Percentiles rank a stretch among this genome's conserved stretches.
Conservation (phyloP, 352 stramenopile genomes). For the Phytophthora rubi region DNA sequence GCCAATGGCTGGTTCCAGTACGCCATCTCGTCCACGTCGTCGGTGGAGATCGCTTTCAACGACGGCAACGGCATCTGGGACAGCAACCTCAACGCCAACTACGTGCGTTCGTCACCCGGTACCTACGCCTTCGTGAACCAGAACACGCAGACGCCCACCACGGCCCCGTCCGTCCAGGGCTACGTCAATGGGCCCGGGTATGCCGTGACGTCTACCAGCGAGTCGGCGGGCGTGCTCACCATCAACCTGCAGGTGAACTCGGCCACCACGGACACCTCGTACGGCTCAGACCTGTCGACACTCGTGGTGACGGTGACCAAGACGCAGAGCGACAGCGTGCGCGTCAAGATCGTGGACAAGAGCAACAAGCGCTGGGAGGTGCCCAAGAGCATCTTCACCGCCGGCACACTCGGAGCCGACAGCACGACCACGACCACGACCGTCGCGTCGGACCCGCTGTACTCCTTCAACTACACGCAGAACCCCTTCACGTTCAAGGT, state of each 20-base stretch:
- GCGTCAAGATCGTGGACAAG: slow-evolving; percentile 63
- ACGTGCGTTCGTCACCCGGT: slow-evolving; percentile 38
- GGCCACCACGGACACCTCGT: slow-evolving; percentile 23
- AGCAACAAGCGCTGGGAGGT: slow-evolving; percentile 60
- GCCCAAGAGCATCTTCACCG: slow-evolving; percentile 40
- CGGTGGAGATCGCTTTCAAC: slow-evolving; percentile 52
- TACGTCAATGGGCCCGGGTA: slow-evolving; percentile 53
- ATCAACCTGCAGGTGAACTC: slow-evolving; percentile 45
- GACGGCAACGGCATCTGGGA: slow-evolving; percentile 52
- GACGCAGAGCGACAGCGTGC: slow-evolving; percentile 45
- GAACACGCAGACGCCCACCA: slow-evolving; percentile 21
- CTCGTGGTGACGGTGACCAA: slow-evolving; percentile 51
- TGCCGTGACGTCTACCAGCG: slow-evolving; percentile 39
- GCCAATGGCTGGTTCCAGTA: slow-evolving; percentile 54
- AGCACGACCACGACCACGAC: slow-evolving; percentile 5
- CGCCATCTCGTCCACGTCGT: slow-evolving; percentile 27
- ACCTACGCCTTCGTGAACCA: slow-evolving; percentile 42
- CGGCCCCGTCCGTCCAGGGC: slow-evolving; percentile 18
- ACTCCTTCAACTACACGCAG: slow-evolving; percentile 46
- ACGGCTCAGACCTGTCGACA: slow-evolving; percentile 45
- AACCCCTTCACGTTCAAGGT: slow-evolving; percentile 54
- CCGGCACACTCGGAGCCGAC: slow-evolving; percentile 31
- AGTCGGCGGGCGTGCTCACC: slow-evolving; percentile 33
- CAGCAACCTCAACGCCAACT: slow-evolving; percentile 51
- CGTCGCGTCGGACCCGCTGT: slow-evolving; percentile 18